Base-by-base conservation (phyloP, 2,329 filamentous ascomycete genomes). In the Metarhizium album region DNA sequence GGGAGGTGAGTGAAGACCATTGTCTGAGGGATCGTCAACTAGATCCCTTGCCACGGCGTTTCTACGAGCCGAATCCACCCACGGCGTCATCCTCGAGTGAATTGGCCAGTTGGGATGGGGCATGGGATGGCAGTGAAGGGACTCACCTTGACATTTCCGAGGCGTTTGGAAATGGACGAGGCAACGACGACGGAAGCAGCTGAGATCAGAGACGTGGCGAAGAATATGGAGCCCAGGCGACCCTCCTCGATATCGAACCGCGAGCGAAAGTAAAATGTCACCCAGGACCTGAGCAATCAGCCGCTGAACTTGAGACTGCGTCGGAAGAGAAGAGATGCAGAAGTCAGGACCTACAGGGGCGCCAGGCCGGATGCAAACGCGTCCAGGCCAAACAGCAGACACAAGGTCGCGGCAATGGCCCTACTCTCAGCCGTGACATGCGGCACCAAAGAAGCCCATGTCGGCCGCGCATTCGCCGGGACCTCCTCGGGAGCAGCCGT, bases 1-100 rank as follows among this genome's bases (percentile, higher is more conserved):
- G 85, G 85, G 0, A 88, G 70, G 57, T 88, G 84, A 0, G 84
- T 87, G 59, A 86, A 85, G 8, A 86, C 83, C 84, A 88, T 88
- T 1, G 84, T 87, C 71, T 81, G 54, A 3, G 33, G 33, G 13
- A 8, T 35, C 16, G 14, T 35, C 33, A 14, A 13, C 14, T 13
- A 14, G 7, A 9, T 29, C 27, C 16, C 33, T 35, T 13, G 33
- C 8, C 11, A 13, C 3, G 33, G 27, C 27, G 27, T 29, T 29
- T 35, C 11, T 13, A n/a, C n/a, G n/a, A n/a, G n/a, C n/a, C n/a
- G n/a, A n/a, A n/a, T n/a, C n/a, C n/a, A n/a, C n/a, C n/a, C n/a
- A n/a, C n/a, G n/a, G n/a, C n/a, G n/a, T n/a, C n/a, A n/a, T n/a
- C n/a, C n/a, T n/a, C n/a, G n/a, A n/a, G n/a, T n/a, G n/a, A n/a